Evolutionary conservation across 2,329 filamentous ascomycete genomes (phyloP), one percentile per base, ranked within the genome.

Genomic region (Aureobasidium lini): DNA sequence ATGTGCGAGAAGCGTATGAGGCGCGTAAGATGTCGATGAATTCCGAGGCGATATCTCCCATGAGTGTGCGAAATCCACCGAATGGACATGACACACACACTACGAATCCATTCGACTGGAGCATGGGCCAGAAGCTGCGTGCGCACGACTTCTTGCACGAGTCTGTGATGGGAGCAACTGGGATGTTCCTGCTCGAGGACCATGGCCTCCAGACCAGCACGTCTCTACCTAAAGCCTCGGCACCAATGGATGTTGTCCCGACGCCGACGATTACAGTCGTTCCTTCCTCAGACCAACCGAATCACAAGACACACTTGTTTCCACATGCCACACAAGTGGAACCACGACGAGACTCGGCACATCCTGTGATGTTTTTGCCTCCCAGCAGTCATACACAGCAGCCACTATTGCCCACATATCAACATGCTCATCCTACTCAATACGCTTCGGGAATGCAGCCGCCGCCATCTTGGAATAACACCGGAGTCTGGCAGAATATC

Each of bases 121-220:
- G 31, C 23, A 56, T 44, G 37, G 32, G 32, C 36, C 42, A 64
- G 64, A 13, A 64, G 65, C 64, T 60, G 48, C n/a, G n/a, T 18
- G 4, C 23, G 15, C 42, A 31, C 18, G 65, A 67, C 53, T 65
- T 69, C 53, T 65, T 65, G 32, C 62, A 61, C 18, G 73, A 77
- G 47, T 68, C 71, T 0, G 74, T 79, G 13, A 79, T 79, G 77
- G 74, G 75, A 15, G 73, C 74, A 52, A 76, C 74, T 2, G 75
- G 76, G 5, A 78, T 79, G 76, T 68, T 76, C 40, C 67, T 78
- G 1, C 70, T 79, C 31, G 77, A 79, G 63, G 77, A 79, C 60
- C 67, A 71, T 13, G 75, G 75, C 7, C 64, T 78, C 34, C 76
- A 79, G 15, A 57, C 52, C 32, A 37, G 15, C 10, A 8, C 18